A percentile compares a stretch with the other conserved stretches of the same genome.
These are phyloP conservation scores for Thielaviopsis populi DNA, from an alignment of 2,329 filamentous ascomycete genomes.

Conservation along the genomic window DNA sequence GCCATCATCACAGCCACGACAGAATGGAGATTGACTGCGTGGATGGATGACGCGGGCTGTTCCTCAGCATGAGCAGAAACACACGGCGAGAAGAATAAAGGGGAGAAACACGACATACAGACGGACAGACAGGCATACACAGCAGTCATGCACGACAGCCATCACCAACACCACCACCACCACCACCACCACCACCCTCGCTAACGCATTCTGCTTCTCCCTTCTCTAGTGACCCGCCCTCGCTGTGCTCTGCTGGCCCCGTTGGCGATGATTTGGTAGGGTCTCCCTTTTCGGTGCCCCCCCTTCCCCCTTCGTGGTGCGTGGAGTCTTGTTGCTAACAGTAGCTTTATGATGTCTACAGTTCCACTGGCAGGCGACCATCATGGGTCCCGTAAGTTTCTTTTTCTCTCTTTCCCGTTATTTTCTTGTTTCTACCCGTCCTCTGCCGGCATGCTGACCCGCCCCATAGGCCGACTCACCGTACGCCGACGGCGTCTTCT, in stretches of 20 bases:
- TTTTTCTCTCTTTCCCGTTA: slow-evolving; percentile 19
- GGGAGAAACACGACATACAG: too few relatives aligned
- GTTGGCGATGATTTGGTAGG: slow-evolving; percentile 96
- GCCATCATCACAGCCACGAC: too few relatives aligned
- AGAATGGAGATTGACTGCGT: too few relatives aligned
- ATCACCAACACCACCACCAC: background rate
- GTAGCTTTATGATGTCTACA: slow-evolving; percentile 26
- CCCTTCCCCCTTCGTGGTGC: background rate
- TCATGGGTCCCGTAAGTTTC: slow-evolving; percentile 90
- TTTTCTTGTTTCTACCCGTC: background rate
- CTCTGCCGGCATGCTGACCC: background rate
- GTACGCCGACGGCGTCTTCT: slow-evolving; percentile 97
- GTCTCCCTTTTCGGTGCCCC: slow-evolving; percentile 19
- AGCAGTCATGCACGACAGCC: background rate
- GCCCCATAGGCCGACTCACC: slow-evolving; percentile 67
- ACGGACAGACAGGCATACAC: background rate
- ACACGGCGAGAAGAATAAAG: too few relatives aligned
- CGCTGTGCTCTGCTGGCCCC: slow-evolving; percentile 94
- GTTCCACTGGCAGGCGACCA: slow-evolving; percentile 99
- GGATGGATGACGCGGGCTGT: too few relatives aligned
- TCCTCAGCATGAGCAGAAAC: too few relatives aligned
- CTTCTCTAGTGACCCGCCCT: slow-evolving; percentile 79
- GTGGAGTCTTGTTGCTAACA: background rate
- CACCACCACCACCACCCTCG: background rate
- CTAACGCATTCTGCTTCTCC: slow-evolving; percentile 6